Conservation (phyloP, 2,329 filamentous ascomycete genomes). For the Colletotrichum endophyticum region DNA sequence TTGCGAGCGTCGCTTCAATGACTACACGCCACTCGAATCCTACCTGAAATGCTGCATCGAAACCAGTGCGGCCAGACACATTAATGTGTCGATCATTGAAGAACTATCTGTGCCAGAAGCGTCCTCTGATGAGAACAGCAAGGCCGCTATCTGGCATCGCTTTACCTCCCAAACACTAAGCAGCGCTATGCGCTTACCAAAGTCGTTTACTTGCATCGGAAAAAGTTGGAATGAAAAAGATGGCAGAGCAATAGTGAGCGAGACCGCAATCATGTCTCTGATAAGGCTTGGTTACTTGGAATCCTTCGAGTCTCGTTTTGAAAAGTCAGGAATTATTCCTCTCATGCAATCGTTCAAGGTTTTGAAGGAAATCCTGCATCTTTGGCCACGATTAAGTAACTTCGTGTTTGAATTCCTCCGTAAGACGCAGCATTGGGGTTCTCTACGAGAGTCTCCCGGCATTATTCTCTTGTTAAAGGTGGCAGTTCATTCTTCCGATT, state of each 20-base stretch:
- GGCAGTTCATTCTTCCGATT: neutral
- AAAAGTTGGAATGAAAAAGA: too few species aligned
- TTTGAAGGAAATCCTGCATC: neutral
- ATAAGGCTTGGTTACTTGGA: neutral
- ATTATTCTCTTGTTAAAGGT: neutral
- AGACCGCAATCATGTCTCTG: too few species aligned
- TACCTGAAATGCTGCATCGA: neutral
- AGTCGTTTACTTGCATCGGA: too few species aligned
- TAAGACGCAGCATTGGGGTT: neutral
- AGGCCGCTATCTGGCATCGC: too few species aligned
- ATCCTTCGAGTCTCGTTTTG: neutral
- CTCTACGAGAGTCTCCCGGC: neutral
- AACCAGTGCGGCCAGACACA: fast-evolving
- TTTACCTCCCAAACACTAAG: too few species aligned
- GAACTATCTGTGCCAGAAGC: neutral
- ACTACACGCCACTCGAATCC: neutral
- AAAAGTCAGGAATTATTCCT: neutral
- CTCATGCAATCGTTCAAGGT: neutral
- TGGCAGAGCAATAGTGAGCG: too few species aligned
- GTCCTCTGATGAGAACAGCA: too few species aligned
- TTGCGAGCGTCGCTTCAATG: fast-evolving
- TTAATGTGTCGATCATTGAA: neutral
- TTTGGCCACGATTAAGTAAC: neutral
- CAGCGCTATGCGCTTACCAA: too few species aligned
- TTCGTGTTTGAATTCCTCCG: neutral